A percentile compares a stretch with the other conserved stretches of the same genome.
These are phyloP conservation scores for Conticribra weissflogii DNA, from an alignment of 108 stramenopile species.

Conservation along the genomic window DNA sequence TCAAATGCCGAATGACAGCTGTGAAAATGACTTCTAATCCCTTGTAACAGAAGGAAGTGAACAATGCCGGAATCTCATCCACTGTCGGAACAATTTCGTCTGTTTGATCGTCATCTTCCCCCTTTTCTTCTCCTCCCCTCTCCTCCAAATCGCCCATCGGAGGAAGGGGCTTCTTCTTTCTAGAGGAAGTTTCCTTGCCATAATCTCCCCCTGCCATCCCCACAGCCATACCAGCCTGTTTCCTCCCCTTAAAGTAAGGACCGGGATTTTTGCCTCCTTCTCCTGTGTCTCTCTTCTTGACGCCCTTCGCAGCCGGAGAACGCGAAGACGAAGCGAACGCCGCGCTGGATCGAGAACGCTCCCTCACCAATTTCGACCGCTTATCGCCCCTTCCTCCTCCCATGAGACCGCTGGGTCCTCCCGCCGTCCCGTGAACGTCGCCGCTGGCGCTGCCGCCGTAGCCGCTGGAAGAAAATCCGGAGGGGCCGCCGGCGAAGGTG, in stretches of 20 bases:
- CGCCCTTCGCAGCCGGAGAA: neutral
- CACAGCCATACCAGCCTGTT: neutral
- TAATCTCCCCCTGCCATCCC: neutral
- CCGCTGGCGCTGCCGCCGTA: neutral
- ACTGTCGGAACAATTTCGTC: no score
- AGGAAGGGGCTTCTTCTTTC: neutral
- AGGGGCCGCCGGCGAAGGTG: no score
- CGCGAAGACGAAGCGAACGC: slow-evolving; percentile 15
- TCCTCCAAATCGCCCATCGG: neutral
- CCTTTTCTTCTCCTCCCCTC: neutral
- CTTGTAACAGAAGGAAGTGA: slow-evolving; percentile 43
- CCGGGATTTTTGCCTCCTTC: no score
- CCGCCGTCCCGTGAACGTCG: neutral
- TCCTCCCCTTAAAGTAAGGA: neutral
- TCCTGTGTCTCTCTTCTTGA: neutral
- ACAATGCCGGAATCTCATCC: slow-evolving; percentile 20
- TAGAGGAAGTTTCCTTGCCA: neutral
- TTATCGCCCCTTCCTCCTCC: neutral
- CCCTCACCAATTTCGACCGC: slow-evolving; percentile 16
- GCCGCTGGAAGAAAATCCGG: no score
- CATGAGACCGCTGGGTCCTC: neutral
- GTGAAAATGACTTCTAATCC: slow-evolving; percentile 76
- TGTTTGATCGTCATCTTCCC: neutral
- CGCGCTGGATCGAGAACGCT: slow-evolving; percentile 17
- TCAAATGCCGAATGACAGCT: slow-evolving; percentile 19